Evolutionary conservation across 2,329 filamentous ascomycete species (phyloP).

Genomic region (Dothideomycetidae sp.): DNA sequence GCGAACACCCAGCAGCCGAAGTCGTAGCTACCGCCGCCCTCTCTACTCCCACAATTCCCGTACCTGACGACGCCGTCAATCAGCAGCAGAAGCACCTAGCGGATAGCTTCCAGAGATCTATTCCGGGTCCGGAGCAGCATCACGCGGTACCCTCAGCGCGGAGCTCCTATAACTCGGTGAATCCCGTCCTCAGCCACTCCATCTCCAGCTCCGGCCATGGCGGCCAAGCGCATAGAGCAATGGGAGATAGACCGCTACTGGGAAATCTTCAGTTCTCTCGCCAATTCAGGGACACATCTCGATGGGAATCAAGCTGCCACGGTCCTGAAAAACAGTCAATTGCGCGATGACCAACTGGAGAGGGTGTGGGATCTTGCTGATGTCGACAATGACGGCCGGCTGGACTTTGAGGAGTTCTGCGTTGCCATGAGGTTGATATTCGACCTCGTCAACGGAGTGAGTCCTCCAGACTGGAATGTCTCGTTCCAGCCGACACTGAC

Average conservation of each 20-base stretch:
- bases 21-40: no score
- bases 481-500: neutral
- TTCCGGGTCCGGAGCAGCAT: no score
- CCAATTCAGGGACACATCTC: conserved; percentile 49
- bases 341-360: conserved; percentile 77
- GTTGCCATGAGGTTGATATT: conserved; percentile 98
- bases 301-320: conserved; percentile 56
- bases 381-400: conserved; percentile 90
- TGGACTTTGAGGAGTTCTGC: conserved; percentile 99
- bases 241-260: conserved; percentile 66
- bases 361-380: conserved; percentile 94
- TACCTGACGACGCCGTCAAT: no score
- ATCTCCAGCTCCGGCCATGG: no score
- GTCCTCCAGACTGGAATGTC: conserved; percentile 18
- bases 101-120: no score
- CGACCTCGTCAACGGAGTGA: conserved; percentile 85
- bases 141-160: no score
- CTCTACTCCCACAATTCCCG: no score
- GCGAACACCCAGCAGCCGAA: no score
- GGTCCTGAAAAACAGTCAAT: conserved; percentile 58
- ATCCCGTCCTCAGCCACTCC: no score
- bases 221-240: conserved; percentile 48
- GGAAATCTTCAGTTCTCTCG: conserved; percentile 61
- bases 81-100: no score
- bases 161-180: no score